Evolutionary conservation across 2,329 filamentous ascomycete species (phyloP).

Genomic region (Cercospora zeae-maydis): DNA sequence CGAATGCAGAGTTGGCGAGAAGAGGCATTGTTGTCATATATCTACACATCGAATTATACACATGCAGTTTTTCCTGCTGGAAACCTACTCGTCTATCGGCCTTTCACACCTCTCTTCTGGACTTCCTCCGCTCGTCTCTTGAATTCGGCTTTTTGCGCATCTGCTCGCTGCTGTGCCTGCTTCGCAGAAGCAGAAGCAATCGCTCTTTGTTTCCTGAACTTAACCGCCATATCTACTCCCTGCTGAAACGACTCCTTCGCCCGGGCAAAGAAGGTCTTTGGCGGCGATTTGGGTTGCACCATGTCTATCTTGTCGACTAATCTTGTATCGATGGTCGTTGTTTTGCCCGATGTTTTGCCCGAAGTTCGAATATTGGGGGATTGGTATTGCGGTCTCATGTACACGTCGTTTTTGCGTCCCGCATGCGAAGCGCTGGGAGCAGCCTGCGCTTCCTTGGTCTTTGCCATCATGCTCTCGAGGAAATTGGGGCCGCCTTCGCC

Average conservation of each 20-base stretch:
- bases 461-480: neutral
- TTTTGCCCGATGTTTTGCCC: neutral
- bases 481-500: conserved; percentile 2
- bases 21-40: neutral
- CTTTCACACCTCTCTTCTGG: conserved; percentile 10
- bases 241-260: conserved; percentile 7
- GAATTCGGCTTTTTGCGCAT: conserved; percentile 26
- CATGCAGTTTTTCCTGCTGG: neutral
- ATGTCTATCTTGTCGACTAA: conserved; percentile 21
- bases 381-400: conserved; percentile 24
- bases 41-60: neutral
- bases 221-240: neutral
- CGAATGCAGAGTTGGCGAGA: neutral
- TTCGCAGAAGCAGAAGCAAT: conserved; percentile 14
- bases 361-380: conserved; percentile 17
- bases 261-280: conserved; percentile 13
- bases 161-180: conserved; percentile 26
- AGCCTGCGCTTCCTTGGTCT: neutral
- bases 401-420: conserved; percentile 20
- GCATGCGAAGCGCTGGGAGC: neutral
- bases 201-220: neutral
- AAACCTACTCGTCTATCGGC: neutral
- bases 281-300: conserved; percentile 17
- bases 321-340: conserved; percentile 19
- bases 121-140: conserved; percentile 31